These are phyloP conservation scores for Piloderma croceum DNA, from an alignment of 768 basidiomycete species.

Conservation along the genomic window DNA sequence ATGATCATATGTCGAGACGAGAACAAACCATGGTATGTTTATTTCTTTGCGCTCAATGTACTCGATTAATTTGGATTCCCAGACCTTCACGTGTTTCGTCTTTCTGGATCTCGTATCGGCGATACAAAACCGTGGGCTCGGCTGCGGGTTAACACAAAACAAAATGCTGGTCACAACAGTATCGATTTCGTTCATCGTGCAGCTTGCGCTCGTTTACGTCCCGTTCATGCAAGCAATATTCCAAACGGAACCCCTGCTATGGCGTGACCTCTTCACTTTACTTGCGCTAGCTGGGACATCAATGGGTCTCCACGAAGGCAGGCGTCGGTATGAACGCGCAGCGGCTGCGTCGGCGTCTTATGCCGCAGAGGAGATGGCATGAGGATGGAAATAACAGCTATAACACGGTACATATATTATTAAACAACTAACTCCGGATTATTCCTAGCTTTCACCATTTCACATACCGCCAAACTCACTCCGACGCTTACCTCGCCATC, in stretches of 20 bases:
- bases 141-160: constrained; percentile 79
- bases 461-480: no score
- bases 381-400: no score
- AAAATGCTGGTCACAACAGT: constrained; percentile 87
- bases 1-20: constrained; percentile 75
- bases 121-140: constrained; percentile 87
- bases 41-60: background rate
- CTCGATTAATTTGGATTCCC: constrained; percentile 7
- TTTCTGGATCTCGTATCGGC: constrained; percentile 96
- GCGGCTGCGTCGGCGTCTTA: no score
- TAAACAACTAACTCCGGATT: no score
- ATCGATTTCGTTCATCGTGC: constrained; percentile 75
- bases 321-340: constrained; percentile 80
- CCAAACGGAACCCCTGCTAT: constrained; percentile 79
- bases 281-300: constrained; percentile 62
- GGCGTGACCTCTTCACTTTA: constrained; percentile 65
- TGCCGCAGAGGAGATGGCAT: no score
- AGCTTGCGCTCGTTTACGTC: constrained; percentile 84
- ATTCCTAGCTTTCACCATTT: no score
- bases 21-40: constrained; percentile 92
- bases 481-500: no score
- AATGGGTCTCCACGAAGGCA: constrained; percentile 67
- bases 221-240: constrained; percentile 89
- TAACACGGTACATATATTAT: no score
- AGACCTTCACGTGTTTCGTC: constrained; percentile 97